Base-by-base conservation (phyloP, 164 flowering plant genomes). In the Sextonia rubra region DNA sequence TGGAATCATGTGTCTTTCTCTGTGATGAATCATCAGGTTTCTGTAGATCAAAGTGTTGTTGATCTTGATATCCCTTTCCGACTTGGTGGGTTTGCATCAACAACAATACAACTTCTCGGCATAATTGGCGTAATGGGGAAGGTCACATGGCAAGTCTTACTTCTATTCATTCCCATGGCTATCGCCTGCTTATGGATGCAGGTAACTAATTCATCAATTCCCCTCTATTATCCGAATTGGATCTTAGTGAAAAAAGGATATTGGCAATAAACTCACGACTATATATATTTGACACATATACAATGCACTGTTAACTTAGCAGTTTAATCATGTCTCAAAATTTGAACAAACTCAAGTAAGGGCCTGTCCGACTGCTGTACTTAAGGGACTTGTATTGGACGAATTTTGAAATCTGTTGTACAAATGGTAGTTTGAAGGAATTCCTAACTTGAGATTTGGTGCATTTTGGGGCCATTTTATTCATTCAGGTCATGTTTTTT, bases 101-200 rank as follows among this genome's bases (percentile, higher is more conserved):
- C 99, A 63, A 95, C 98, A 30, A 95, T 95, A 61, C 99, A 95
- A 72, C 97, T 95, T 78, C 76, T 95, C 61, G 99, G 99, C 26
- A 93, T 95, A 75, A 91, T 95, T 66, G 98, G 95, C 76, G 99
- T 95, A 20, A 95, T 95, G 99, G 82, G 94, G 47, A 79, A 80
- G 80, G 99, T 91, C 71, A 93, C 99, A 37, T 95, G 99, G 99
- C 95, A 95, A 90, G 85, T 95, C 70, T 78, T 95, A 84, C 92
- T 95, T 74, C 95, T 93, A 69, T 91, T 95, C 68, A 60, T 95
- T 66, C 99, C 99, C 68, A 91, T 95, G 98, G 95, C 99, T 37
- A 83, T 89, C 79, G 90, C 91, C 71, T 95, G 99, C 84, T 84
- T 93, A 83, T 95, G 98, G 99, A 93, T 95, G 99, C 99, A 95